These are phyloP conservation scores for Fusarium pseudoanthophilum DNA, from an alignment of 2,329 filamentous ascomycete genomes.

Conservation along the genomic window DNA sequence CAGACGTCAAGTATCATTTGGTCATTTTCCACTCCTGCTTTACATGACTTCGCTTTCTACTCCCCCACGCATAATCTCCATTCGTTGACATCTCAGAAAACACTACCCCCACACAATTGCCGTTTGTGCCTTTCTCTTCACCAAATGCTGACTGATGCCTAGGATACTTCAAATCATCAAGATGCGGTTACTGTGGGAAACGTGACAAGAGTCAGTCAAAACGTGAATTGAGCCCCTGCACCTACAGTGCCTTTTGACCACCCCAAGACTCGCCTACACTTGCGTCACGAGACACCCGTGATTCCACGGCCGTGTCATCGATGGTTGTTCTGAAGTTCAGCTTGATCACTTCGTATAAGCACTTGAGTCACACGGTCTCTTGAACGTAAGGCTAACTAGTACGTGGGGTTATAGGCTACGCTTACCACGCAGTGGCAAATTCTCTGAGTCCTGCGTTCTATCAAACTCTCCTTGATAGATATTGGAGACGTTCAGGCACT, in stretches of 20 bases:
- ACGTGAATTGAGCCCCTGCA: constrained; percentile 49
- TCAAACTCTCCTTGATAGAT: constrained; percentile 76
- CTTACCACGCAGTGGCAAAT: constrained; percentile 74
- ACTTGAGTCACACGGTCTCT: neutral
- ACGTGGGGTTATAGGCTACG: constrained; percentile 66
- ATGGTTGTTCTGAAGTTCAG: constrained; percentile 5
- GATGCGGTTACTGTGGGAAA: constrained; percentile 64
- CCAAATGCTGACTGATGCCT: constrained; percentile 29
- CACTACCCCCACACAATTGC: constrained; percentile 37
- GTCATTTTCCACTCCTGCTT: neutral
- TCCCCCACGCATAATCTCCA: constrained; percentile 23
- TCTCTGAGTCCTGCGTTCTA: constrained; percentile 74
- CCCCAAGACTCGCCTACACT: constrained; percentile 3
- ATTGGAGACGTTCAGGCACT: constrained; percentile 79
- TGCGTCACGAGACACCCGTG: constrained; percentile 3
- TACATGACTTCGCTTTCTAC: neutral
- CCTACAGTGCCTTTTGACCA: neutral
- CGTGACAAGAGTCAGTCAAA: constrained; percentile 62
- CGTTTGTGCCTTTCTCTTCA: constrained; percentile 14
- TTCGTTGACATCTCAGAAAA: constrained; percentile 21
- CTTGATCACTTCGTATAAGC: neutral
- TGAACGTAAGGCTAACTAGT: constrained; percentile 36
- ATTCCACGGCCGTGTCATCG: constrained; percentile 10
- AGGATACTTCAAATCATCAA: constrained; percentile 65
- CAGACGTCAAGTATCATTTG: neutral